Evolutionary conservation across 2,329 filamentous ascomycete genomes (phyloP), one percentile per base, ranked within the genome.

Genomic region (Didymosphaeria variabile): DNA sequence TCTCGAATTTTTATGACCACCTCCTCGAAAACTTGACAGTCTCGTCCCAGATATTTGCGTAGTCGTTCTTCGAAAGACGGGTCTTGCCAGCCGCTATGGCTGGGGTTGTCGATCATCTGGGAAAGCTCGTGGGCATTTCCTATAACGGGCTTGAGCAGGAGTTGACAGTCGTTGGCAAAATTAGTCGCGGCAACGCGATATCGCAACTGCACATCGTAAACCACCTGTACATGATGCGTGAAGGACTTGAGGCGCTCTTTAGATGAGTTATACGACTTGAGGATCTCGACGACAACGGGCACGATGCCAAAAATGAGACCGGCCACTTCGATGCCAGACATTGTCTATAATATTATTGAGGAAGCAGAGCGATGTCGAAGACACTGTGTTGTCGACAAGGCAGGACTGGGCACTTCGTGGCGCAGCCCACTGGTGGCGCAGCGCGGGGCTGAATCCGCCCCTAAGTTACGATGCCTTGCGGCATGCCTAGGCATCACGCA

Each of bases 311-410:
- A 31, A 4, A 45, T 55, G 10, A 64, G 38, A 6, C 61, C 61
- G 26, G 61, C 61, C 34, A 64, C 45, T 36, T 63, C 61, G 29
- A 55, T 55, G 53, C 58, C 61, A 34, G 58, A 63, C 61, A 61
- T 63, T 32, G 21, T 17, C 31, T 31, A 29, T 31, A 6, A 17
- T 4, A 46, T 13, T 12, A n/a, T 17, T 9, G 19, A 8, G 17
- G 29, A 55, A 29, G 29, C 34, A 36, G 31, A 42, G 9, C 12
- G 29, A 42, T 34, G 31, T 13, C 47, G 31, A n/a, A 10, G 5
- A 8, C 9, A n/a, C 21, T 36, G n/a, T 12, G 47, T 8, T 19
- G 47, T 13, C 1, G n/a, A 38, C n/a, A 10, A 23, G 26, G n/a
- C 31, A 38, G 29, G 31, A 4, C 31, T 29, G 31, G 31, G 47